A percentile compares a stretch with the other conserved stretches of the same genome.
These are phyloP conservation scores for Penicillium sp. DNA, from an alignment of 2,329 filamentous ascomycete genomes.

Conservation along the genomic window DNA sequence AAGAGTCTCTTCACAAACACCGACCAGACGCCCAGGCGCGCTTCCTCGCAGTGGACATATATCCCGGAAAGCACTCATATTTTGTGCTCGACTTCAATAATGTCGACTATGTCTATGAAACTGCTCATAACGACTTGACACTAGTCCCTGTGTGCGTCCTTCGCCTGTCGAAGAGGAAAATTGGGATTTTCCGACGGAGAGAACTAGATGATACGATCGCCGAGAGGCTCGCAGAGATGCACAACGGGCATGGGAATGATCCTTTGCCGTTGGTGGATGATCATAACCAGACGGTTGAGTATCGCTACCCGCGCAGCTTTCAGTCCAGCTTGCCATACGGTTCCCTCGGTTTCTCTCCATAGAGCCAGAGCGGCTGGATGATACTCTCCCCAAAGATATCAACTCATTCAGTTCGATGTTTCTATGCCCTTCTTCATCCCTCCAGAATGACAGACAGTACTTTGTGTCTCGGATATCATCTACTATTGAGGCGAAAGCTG, in stretches of 20 bases:
- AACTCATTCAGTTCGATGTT: too few relatives aligned
- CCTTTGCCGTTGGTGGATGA: conserved; percentile 18
- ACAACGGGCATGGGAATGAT: conserved; percentile 12
- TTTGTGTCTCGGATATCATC: too few relatives aligned
- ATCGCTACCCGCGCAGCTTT: background rate
- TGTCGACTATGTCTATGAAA: conserved; percentile 13
- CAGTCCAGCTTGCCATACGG: too few relatives aligned
- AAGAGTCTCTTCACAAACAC: conserved; percentile 1
- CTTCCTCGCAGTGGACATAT: conserved; percentile 12
- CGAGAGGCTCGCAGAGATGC: conserved; percentile 8
- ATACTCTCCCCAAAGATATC: too few relatives aligned
- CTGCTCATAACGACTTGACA: conserved; percentile 10
- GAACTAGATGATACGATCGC: conserved; percentile 7
- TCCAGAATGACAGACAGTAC: too few relatives aligned
- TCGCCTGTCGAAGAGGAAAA: conserved; percentile 7
- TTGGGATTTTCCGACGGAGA: conserved; percentile 4
- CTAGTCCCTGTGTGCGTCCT: conserved; percentile 14
- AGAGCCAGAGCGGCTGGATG: too few relatives aligned
- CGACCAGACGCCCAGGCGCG: conserved; percentile 4
- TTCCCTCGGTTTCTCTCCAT: too few relatives aligned
- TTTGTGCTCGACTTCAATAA: conserved; percentile 18
- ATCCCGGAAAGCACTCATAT: conserved; percentile 11
- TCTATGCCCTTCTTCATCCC: too few relatives aligned
- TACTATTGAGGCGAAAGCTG: too few relatives aligned
- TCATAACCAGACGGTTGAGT: background rate